phyloP scores from a whole-genome alignment of 371 early-diverging fungal genomes.

The Umbelopsis sp. region DNA sequence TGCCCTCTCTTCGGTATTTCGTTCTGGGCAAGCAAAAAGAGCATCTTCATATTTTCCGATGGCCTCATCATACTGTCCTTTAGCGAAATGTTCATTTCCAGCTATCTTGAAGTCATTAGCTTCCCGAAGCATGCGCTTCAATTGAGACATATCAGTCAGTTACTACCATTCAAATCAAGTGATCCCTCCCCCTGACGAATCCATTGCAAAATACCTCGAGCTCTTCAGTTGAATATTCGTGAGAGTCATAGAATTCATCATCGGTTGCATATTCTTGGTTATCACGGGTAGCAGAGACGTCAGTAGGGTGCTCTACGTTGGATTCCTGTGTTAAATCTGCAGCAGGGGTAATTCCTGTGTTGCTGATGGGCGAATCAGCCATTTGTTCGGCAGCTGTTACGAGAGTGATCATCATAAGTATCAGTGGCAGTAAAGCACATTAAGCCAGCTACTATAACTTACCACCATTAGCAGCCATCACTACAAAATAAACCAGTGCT shows the following conservation, averaged over 20 bases:
- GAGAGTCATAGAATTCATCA: slow-evolving; percentile 47
- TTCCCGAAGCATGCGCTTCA: slow-evolving; percentile 41
- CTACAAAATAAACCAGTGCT: too few species aligned
- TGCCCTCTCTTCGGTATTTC: slow-evolving; percentile 49
- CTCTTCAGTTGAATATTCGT: slow-evolving; percentile 41
- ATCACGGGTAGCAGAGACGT: not conserved
- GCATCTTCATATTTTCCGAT: slow-evolving; percentile 65
- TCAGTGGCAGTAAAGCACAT: too few species aligned
- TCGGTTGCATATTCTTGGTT: slow-evolving; percentile 34
- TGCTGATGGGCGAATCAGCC: not conserved
- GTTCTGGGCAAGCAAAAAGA: slow-evolving; percentile 55
- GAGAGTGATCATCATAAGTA: too few species aligned
- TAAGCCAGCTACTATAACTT: too few species aligned
- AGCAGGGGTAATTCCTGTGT: not conserved
- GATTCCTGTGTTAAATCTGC: not conserved
- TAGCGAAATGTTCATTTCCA: slow-evolving; percentile 60
- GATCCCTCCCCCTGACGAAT: too few species aligned
- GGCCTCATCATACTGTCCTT: slow-evolving; percentile 54
- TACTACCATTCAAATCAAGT: too few species aligned
- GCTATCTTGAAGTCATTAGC: slow-evolving; percentile 53
- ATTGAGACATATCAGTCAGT: not conserved
- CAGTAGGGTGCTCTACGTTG: too few species aligned
- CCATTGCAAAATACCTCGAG: slow-evolving; percentile 30
- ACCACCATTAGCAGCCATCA: too few species aligned
- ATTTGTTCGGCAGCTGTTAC: not conserved